phyloP scores from a whole-genome alignment of 2,329 filamentous ascomycete species.

The Pyrenochaeta sp. region DNA sequence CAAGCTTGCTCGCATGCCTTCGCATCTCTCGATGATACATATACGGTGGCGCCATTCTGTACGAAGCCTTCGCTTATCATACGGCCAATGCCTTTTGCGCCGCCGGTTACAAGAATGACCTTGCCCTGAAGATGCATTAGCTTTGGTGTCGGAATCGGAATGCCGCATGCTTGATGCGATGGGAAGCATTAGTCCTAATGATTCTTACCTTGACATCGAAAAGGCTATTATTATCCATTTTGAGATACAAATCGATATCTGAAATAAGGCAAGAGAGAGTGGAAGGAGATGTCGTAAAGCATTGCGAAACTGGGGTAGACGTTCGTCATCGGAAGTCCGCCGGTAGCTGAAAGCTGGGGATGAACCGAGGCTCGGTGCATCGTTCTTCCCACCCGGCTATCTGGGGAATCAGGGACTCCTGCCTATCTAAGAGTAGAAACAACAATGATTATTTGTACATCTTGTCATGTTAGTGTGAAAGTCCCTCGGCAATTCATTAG shows the following conservation, averaged over 20 bases:
- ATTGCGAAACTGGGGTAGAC: conserved; percentile 13
- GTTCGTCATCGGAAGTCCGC: conserved; percentile 14
- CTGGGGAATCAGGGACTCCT: background rate
- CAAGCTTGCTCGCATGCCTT: conserved; percentile 67
- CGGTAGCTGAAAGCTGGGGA: conserved; percentile 27
- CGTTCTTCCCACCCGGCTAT: conserved; percentile 7
- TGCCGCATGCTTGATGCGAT: background rate
- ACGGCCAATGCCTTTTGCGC: conserved; percentile 68
- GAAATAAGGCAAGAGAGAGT: background rate
- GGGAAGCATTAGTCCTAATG: background rate
- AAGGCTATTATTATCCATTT: conserved; percentile 47
- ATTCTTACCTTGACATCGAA: conserved; percentile 48
- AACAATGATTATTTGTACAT: background rate
- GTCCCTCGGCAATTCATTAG: too few species aligned
- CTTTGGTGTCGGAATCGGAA: background rate
- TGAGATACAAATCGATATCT: background rate
- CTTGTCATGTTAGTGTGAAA: too few species aligned
- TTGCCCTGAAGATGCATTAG: conserved; percentile 44
- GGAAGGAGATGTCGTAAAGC: background rate
- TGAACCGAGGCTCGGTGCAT: conserved; percentile 35
- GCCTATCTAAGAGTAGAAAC: background rate
- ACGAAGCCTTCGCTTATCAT: conserved; percentile 75
- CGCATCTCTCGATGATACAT: conserved; percentile 73
- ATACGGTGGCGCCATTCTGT: conserved; percentile 71
- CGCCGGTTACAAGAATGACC: conserved; percentile 58